A percentile compares a stretch with the other conserved stretches of the same genome.
phyloP scores from a whole-genome alignment of 1,284 basidiomycete species.

The Pascua guehoae region DNA sequence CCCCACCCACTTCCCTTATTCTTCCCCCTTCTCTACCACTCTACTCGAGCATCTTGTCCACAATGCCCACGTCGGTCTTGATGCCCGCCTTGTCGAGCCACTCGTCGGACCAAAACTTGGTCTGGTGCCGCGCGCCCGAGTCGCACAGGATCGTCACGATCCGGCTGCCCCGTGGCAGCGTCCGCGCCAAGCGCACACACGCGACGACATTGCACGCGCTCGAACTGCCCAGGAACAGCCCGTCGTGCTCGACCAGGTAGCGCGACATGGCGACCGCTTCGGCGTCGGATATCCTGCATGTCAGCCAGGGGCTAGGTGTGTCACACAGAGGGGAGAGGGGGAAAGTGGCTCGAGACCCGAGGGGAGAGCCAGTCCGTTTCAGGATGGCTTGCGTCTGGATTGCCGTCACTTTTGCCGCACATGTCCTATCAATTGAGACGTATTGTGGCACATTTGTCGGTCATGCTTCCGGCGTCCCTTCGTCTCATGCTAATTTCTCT shows the following conservation, averaged over 20 bases:
- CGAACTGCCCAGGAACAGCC: constrained; percentile 91
- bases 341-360: too few relatives aligned
- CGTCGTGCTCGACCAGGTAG: constrained; percentile 81
- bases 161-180: constrained; percentile 60
- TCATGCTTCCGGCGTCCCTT: too few relatives aligned
- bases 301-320: neutral
- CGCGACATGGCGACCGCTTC: constrained; percentile 92
- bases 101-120: constrained; percentile 76
- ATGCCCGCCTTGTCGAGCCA: constrained; percentile 65
- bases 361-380: too few relatives aligned
- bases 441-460: too few relatives aligned
- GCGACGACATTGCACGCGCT: constrained; percentile 94
- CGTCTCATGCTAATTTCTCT: too few relatives aligned
- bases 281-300: constrained; percentile 70
- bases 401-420: too few relatives aligned
- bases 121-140: constrained; percentile 78
- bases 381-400: too few relatives aligned
- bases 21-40: neutral
- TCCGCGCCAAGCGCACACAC: constrained; percentile 71
- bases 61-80: constrained; percentile 49
- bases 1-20: neutral
- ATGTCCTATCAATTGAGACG: too few relatives aligned
- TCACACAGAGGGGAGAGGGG: too few relatives aligned
- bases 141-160: constrained; percentile 89
- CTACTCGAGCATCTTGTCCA: constrained; percentile 24